These are phyloP conservation scores for Mycosphaerella sp. DNA, from an alignment of 2,329 filamentous ascomycete genomes.

Conservation along the genomic window DNA sequence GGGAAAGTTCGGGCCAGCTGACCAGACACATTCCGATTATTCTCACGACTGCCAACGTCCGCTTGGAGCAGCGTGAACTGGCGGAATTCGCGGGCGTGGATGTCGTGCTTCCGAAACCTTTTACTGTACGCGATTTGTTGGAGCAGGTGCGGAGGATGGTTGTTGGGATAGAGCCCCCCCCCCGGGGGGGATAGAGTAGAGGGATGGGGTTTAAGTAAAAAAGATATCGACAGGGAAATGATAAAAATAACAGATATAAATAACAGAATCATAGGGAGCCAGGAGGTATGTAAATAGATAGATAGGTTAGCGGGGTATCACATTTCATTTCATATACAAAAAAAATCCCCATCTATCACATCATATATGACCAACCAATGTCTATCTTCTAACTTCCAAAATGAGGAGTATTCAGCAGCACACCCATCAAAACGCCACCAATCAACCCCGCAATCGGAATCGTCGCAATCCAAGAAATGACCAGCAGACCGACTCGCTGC, in stretches of 20 bases:
- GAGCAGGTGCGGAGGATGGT: neutral
- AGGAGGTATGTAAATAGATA: too few relatives aligned
- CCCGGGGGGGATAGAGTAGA: too few relatives aligned
- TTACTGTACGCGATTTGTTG: neutral
- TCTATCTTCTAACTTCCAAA: conserved; percentile 12
- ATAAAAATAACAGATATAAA: too few relatives aligned
- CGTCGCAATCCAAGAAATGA: conserved; percentile 56
- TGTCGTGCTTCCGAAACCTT: neutral
- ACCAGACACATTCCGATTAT: neutral
- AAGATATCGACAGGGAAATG: too few relatives aligned
- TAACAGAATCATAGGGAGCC: too few relatives aligned
- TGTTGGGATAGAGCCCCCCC: too few relatives aligned
- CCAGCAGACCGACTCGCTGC: conserved; percentile 57
- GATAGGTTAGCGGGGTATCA: too few relatives aligned
- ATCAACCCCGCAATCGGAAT: conserved; percentile 53
- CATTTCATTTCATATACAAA: too few relatives aligned
- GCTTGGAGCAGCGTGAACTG: neutral
- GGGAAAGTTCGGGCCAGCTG: conserved; percentile 7
- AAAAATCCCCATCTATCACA: neutral
- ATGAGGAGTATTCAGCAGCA: conserved; percentile 56
- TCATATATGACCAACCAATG: too few relatives aligned
- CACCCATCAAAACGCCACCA: conserved; percentile 55
- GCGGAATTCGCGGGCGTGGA: neutral
- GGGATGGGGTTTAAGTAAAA: too few relatives aligned
- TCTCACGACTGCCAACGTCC: neutral